Evolutionary conservation across 2,329 filamentous ascomycete genomes (phyloP).

Genomic region (Cladosporium sp.): DNA sequence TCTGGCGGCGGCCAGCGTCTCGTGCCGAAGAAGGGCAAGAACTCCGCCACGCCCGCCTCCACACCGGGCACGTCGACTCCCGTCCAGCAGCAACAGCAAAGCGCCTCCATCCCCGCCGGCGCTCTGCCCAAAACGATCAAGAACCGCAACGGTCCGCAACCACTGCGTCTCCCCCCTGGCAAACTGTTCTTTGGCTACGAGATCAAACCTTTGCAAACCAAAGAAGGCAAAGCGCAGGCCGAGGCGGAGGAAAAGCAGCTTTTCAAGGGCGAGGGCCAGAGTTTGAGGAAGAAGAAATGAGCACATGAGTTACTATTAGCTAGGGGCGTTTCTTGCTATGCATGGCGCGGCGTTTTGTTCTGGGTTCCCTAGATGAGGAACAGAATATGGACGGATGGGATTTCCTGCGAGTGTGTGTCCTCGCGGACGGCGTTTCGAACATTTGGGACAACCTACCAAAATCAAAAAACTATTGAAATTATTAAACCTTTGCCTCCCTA

Average conservation of each 20-base stretch:
- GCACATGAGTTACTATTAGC: too few species aligned
- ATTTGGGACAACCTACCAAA: too few species aligned
- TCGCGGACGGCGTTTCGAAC: too few species aligned
- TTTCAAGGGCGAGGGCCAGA: constrained; percentile 69
- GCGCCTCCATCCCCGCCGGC: constrained; percentile 26
- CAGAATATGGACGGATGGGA: too few species aligned
- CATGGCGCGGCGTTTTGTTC: too few species aligned
- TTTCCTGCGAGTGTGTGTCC: too few species aligned
- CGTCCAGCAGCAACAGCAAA: constrained; percentile 34
- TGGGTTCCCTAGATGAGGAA: too few species aligned
- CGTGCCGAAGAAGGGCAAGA: constrained; percentile 68
- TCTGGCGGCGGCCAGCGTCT: constrained; percentile 74
- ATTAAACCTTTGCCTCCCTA: too few species aligned
- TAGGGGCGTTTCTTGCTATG: too few species aligned
- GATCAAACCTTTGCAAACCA: constrained; percentile 80
- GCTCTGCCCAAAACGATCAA: constrained; percentile 37
- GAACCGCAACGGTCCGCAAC: constrained; percentile 74
- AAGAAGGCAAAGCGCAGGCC: constrained; percentile 65
- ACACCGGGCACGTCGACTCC: constrained; percentile 47
- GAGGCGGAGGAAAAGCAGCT: constrained; percentile 53
- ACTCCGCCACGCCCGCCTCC: constrained; percentile 45
- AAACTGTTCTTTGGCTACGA: constrained; percentile 98
- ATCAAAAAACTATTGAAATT: too few species aligned
- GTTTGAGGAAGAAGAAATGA: constrained; percentile 69
- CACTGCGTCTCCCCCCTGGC: constrained; percentile 76